phyloP scores from a whole-genome alignment of 441 rosid genomes.

The Arabidopsis hybrid region DNA sequence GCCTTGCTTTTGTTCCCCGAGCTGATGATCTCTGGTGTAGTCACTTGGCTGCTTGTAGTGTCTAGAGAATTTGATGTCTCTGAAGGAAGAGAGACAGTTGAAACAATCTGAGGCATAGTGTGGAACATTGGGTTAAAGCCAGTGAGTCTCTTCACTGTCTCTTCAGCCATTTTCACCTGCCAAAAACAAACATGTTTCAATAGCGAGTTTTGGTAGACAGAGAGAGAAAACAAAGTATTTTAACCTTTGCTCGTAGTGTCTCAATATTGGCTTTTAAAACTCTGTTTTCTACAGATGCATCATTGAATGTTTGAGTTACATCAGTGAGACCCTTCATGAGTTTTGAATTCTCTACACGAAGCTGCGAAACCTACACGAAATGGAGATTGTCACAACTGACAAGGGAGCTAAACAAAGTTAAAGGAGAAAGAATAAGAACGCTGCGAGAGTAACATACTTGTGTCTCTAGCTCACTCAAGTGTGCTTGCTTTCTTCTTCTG shows the following conservation, averaged over 20 bases:
- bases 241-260: conserved; percentile 73
- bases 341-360: conserved; percentile 66
- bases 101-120: conserved; percentile 51
- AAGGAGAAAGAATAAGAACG: not conserved
- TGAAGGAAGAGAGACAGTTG: conserved; percentile 55
- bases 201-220: not conserved
- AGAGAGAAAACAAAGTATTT: not conserved
- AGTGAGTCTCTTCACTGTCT: conserved; percentile 65
- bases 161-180: conserved; percentile 83
- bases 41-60: conserved; percentile 33
- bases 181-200: not conserved
- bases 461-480: conserved; percentile 74
- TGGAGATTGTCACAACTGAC: conserved; percentile 3
- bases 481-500: conserved; percentile 79
- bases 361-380: conserved; percentile 59
- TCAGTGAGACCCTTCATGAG: conserved; percentile 62
- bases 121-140: conserved; percentile 66
- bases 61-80: conserved; percentile 55
- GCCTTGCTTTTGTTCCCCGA: conserved; percentile 52
- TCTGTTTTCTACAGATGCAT: conserved; percentile 74
- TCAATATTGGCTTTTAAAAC: conserved; percentile 76
- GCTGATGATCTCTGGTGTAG: conserved; percentile 23
- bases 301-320: conserved; percentile 66
- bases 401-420: not conserved
- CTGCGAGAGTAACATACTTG: conserved; percentile 48